Percentiles rank a stretch among this genome's conserved stretches.
Conservation (phyloP, 768 basidiomycete species). For the Tulasnella calospora region DNA sequence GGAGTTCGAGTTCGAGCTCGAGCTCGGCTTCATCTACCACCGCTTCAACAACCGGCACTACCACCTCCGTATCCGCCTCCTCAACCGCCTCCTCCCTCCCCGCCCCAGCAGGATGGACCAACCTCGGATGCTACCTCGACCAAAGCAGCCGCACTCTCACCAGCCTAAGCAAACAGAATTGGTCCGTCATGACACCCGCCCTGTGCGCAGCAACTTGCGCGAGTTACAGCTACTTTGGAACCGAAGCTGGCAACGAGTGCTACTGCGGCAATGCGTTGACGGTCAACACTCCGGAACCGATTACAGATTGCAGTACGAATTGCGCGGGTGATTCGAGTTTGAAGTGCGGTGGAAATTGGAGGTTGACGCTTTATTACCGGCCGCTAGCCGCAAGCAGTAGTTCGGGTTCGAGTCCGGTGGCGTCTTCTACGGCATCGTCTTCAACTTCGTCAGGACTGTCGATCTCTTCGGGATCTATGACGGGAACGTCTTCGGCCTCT, state of each 20-base stretch:
- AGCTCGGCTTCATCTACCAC: neutral
- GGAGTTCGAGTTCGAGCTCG: constrained; percentile 14
- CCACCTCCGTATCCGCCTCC: constrained; percentile 15
- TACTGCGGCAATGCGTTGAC: constrained; percentile 23
- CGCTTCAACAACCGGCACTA: neutral
- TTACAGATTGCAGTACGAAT: constrained; percentile 14
- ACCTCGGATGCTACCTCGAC: constrained; percentile 26
- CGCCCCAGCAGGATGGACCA: neutral
- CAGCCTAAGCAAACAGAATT: neutral
- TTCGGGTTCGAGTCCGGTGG: constrained; percentile 6
- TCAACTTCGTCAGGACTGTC: too few species aligned
- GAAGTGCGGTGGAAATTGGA: constrained; percentile 24
- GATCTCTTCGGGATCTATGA: neutral
- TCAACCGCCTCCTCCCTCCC: neutral
- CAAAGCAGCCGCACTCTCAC: constrained; percentile 12
- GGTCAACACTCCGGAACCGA: neutral
- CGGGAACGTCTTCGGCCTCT: neutral
- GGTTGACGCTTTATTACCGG: constrained; percentile 18
- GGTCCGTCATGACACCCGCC: constrained; percentile 3
- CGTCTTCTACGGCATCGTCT: neutral
- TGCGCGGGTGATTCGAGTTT: constrained; percentile 20
- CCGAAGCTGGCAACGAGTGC: constrained; percentile 16
- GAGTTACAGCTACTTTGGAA: constrained; percentile 14
- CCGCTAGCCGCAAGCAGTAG: neutral
- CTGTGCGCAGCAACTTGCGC: constrained; percentile 16